A percentile compares a stretch with the other conserved stretches of the same genome.
These are phyloP conservation scores for Cutaneotrichosporon cavernicola DNA, from an alignment of 1,284 basidiomycete genomes.

Conservation along the genomic window DNA sequence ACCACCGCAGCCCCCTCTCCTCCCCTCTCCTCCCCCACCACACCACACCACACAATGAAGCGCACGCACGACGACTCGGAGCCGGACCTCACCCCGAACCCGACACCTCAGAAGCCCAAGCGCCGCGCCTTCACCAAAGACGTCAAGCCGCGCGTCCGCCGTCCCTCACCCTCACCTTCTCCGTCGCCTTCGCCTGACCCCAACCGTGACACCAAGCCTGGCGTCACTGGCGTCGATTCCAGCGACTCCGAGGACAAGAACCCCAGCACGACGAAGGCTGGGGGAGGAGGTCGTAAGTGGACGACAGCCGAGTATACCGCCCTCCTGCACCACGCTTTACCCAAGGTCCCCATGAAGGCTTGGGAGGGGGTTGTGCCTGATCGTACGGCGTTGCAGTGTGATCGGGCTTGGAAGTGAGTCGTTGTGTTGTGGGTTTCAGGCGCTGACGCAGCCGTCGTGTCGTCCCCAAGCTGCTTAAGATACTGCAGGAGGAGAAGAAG, in stretches of 20 bases:
- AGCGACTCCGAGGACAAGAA: neutral
- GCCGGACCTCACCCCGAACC: neutral
- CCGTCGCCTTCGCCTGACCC: neutral
- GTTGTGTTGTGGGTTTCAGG: neutral
- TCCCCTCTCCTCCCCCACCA: no score
- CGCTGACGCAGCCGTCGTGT: constrained; percentile 10
- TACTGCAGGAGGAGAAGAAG: neutral
- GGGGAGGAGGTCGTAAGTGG: constrained; percentile 6
- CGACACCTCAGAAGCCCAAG: neutral
- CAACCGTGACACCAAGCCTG: neutral
- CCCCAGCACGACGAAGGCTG: neutral
- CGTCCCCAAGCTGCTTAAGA: constrained; percentile 7
- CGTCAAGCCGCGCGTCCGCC: neutral
- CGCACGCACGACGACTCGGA: no score
- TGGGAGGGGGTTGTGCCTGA: constrained; percentile 2
- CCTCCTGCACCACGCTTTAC: neutral
- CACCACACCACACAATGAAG: no score
- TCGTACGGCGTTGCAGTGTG: constrained; percentile 9
- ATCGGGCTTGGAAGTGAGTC: constrained; percentile 10
- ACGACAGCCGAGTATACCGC: neutral
- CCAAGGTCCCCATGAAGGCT: neutral
- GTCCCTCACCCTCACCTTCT: neutral
- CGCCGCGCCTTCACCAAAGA: neutral
- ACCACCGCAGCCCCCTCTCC: neutral
- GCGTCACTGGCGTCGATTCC: neutral